Evolutionary conservation across 768 basidiomycete genomes (phyloP).

Genomic region (Lactarius psammicola): DNA sequence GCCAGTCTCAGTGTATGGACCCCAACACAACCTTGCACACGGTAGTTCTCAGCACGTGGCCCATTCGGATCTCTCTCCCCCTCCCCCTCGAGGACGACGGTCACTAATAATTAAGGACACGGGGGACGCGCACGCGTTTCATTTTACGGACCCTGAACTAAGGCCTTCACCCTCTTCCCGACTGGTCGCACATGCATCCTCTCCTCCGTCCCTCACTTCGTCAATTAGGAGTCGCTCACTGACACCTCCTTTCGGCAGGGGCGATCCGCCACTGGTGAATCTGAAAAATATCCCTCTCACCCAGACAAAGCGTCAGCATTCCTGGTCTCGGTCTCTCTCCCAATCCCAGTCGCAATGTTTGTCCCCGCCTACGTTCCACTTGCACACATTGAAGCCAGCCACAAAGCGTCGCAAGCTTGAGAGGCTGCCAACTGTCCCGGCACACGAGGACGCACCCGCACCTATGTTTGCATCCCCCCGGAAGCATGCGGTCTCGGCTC

Average conservation of each 20-base stretch:
- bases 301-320: not conserved
- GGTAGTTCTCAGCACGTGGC: not conserved
- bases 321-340: not conserved
- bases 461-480: not conserved
- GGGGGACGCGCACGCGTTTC: not conserved
- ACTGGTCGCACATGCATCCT: not conserved
- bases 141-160: not conserved
- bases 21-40: not conserved
- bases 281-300: slow-evolving; percentile 6
- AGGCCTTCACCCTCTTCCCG: not conserved
- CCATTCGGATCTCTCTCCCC: not conserved
- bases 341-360: not conserved
- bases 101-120: no score
- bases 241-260: not conserved
- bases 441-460: not conserved
- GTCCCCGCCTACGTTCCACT: not conserved
- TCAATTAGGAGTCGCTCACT: not conserved
- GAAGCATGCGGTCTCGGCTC: not conserved
- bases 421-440: not conserved
- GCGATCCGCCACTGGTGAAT: not conserved
- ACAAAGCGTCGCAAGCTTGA: slow-evolving; percentile 18
- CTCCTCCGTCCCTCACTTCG: not conserved
- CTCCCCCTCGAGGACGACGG: not conserved
- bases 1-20: not conserved
- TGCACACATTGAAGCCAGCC: not conserved